These are phyloP conservation scores for Wakefieldia striispora DNA, from an alignment of 768 basidiomycete genomes.

Conservation along the genomic window DNA sequence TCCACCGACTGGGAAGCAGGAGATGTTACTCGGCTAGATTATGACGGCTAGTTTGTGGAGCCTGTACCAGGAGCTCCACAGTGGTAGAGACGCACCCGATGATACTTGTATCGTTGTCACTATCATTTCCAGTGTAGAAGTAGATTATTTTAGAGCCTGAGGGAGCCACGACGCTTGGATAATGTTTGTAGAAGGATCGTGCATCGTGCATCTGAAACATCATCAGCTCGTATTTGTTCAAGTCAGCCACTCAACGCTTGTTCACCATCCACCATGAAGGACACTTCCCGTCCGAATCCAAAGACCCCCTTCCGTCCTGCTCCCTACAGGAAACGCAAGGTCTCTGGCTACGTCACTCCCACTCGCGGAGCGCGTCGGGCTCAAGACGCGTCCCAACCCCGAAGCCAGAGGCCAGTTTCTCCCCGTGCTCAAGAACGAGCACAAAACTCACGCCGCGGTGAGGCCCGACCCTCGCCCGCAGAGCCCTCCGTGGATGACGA, in stretches of 20 bases:
- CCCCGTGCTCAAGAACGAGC: slow-evolving; percentile 7
- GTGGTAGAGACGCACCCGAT: no score
- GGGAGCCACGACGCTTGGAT: slow-evolving; percentile 8
- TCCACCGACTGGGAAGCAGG: no score
- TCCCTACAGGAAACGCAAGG: slow-evolving; percentile 21
- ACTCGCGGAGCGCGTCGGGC: slow-evolving; percentile 10
- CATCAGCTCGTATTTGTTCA: not conserved
- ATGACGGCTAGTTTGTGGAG: no score
- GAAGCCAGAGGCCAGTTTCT: not conserved
- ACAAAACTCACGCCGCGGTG: slow-evolving; percentile 1
- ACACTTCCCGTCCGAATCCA: slow-evolving; percentile 18
- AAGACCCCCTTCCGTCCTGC: slow-evolving; percentile 3
- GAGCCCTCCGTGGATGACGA: not conserved
- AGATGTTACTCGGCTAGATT: no score
- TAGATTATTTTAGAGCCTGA: not conserved
- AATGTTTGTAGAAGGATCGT: slow-evolving; percentile 1
- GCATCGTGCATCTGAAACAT: slow-evolving; percentile 3
- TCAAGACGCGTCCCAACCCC: slow-evolving; percentile 10
- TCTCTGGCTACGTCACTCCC: slow-evolving; percentile 4
- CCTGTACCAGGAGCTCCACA: no score
- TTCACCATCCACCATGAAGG: slow-evolving; percentile 22
- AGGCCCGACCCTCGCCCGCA: slow-evolving; percentile 3
- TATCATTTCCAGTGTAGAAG: not conserved
- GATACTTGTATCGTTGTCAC: no score
- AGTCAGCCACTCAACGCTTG: slow-evolving; percentile 20